phyloP scores from a whole-genome alignment of 352 stramenopile species.

The Blastocystis sp. region DNA sequence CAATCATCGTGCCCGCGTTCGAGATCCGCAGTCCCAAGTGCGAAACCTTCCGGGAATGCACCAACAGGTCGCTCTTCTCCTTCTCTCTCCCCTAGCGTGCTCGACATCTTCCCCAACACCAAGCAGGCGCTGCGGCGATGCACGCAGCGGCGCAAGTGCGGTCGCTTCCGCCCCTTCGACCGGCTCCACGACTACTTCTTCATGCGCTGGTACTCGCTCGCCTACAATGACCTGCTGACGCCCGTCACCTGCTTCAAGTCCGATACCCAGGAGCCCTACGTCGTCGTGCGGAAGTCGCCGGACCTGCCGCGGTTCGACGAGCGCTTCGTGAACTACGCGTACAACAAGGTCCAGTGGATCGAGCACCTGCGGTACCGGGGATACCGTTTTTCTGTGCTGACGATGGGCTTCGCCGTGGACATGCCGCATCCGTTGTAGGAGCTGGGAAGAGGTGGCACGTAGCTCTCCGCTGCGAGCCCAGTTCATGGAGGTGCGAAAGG shows the following conservation, averaged over 20 bases:
- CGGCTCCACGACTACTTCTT: slow-evolving; percentile 50
- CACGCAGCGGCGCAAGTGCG: background rate
- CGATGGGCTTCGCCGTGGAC: slow-evolving; percentile 56
- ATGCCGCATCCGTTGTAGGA: slow-evolving; percentile 57
- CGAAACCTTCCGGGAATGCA: background rate
- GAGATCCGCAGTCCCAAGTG: background rate
- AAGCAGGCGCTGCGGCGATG: background rate
- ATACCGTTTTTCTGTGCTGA: slow-evolving; percentile 58
- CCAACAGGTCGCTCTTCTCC: background rate
- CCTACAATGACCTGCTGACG: background rate
- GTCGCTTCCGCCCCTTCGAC: slow-evolving; percentile 18
- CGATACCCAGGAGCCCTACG: slow-evolving; percentile 56
- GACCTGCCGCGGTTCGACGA: slow-evolving; percentile 57
- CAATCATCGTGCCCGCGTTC: slow-evolving; percentile 51
- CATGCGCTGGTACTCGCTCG: background rate
- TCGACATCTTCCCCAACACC: background rate
- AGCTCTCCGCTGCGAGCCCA: slow-evolving; percentile 11
- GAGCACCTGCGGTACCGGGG: slow-evolving; percentile 57
- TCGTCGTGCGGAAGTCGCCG: slow-evolving; percentile 56
- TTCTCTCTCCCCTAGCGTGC: background rate
- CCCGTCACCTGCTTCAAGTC: slow-evolving; percentile 42
- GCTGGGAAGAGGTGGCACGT: background rate
- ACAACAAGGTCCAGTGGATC: slow-evolving; percentile 60
- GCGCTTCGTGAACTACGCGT: slow-evolving; percentile 59
- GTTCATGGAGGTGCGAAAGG: slow-evolving; percentile 13